These are phyloP conservation scores for Collybia sordida DNA, from an alignment of 768 basidiomycete species.

Conservation along the genomic window DNA sequence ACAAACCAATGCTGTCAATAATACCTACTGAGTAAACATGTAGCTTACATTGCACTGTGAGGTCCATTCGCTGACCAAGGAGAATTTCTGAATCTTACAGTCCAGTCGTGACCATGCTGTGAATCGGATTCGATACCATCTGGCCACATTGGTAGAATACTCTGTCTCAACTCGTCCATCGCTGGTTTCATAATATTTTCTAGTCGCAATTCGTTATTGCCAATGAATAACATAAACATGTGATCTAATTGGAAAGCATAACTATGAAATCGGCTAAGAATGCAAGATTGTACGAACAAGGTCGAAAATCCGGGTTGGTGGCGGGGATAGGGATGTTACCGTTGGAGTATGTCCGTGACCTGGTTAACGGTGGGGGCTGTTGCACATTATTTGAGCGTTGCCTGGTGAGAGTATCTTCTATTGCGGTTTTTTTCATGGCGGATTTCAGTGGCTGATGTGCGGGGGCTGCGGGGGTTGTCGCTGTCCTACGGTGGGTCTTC, in stretches of 20 bases:
- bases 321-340: conserved; percentile 10
- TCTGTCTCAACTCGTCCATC: conserved; percentile 56
- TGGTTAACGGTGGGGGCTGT: conserved; percentile 24
- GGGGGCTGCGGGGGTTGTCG: conserved; percentile 20
- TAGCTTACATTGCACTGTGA: conserved; percentile 50
- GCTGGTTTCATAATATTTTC: conserved; percentile 51
- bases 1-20: conserved; percentile 9
- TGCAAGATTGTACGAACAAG: conserved; percentile 25
- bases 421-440: conserved; percentile 51
- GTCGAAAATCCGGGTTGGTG: conserved; percentile 23
- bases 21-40: neutral
- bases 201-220: conserved; percentile 61
- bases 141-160: conserved; percentile 64
- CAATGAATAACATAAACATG: conserved; percentile 68
- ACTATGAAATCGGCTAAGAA: conserved; percentile 1
- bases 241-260: conserved; percentile 48
- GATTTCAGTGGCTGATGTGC: conserved; percentile 45
- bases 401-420: conserved; percentile 20
- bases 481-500: conserved; percentile 33
- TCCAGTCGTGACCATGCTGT: conserved; percentile 47
- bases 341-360: conserved; percentile 43
- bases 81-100: conserved; percentile 60
- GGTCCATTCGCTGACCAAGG: conserved; percentile 67
- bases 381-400: conserved; percentile 20
- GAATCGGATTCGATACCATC: conserved; percentile 56